phyloP scores from a whole-genome alignment of 257 asterid species.

The Coffea canephora region DNA sequence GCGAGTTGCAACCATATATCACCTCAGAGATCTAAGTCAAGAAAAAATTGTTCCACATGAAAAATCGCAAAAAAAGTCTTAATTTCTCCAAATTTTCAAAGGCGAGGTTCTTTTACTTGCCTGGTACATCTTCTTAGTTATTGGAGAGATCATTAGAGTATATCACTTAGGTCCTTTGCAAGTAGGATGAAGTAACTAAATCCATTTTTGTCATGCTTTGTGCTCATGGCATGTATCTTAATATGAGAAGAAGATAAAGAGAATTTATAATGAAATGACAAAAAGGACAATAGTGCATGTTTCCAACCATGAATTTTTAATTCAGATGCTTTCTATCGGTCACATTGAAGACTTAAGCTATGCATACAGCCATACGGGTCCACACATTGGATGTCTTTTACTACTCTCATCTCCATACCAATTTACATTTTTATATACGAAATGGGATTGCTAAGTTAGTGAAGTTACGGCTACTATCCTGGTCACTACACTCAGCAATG shows the following conservation, averaged over 20 bases:
- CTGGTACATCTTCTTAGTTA: neutral
- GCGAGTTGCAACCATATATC: too few relatives aligned
- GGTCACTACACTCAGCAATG: constrained; percentile 46
- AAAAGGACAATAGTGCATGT: neutral
- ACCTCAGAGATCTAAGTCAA: too few relatives aligned
- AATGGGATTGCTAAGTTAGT: constrained; percentile 47
- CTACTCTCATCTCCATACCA: neutral
- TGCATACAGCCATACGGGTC: neutral
- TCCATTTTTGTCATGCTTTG: too few relatives aligned
- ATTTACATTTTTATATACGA: constrained; percentile 12
- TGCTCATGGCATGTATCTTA: neutral
- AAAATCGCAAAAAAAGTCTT: too few relatives aligned
- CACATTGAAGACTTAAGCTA: neutral
- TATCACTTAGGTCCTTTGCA: too few relatives aligned
- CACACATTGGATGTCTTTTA: neutral
- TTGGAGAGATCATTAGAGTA: too few relatives aligned
- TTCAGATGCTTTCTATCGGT: neutral
- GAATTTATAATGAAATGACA: neutral
- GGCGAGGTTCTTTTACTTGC: too few relatives aligned
- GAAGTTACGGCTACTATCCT: constrained; percentile 28
- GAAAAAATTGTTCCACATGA: too few relatives aligned
- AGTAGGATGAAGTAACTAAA: too few relatives aligned
- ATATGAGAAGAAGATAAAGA: neutral
- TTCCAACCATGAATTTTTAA: neutral
- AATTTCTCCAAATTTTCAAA: too few relatives aligned